A percentile compares a stretch with the other conserved stretches of the same genome.
These are phyloP conservation scores for Neurospora sp. DNA, from an alignment of 2,329 filamentous ascomycete species.

Conservation along the genomic window DNA sequence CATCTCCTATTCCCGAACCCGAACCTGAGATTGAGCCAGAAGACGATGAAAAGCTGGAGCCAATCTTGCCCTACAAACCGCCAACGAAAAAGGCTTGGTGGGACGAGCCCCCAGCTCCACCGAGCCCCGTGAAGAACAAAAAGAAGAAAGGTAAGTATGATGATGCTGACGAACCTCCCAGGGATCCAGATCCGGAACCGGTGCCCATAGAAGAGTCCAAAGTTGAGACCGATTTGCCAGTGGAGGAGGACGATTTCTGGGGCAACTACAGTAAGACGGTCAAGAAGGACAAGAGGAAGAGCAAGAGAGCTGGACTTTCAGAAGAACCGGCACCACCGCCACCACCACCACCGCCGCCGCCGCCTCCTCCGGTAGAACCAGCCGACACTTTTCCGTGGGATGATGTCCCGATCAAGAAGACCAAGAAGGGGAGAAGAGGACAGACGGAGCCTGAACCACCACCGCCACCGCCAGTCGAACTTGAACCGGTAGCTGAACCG, in stretches of 20 bases:
- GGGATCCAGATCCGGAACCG: constrained; percentile 15
- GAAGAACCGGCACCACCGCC: constrained; percentile 5
- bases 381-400: not conserved
- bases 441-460: constrained; percentile 2
- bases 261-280: constrained; percentile 17
- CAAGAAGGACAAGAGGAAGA: constrained; percentile 17
- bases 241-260: constrained; percentile 21
- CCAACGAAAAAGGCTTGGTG: constrained; percentile 1
- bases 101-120: constrained; percentile 3
- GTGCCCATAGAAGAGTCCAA: constrained; percentile 19
- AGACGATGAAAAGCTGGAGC: constrained; percentile 4
- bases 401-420: not conserved
- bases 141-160: constrained; percentile 20
- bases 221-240: constrained; percentile 23
- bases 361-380: constrained; percentile 19
- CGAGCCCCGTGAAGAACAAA: constrained; percentile 9
- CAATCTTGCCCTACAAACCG: not conserved
- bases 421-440: constrained; percentile 13
- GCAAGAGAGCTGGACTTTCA: constrained; percentile 5
- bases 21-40: constrained; percentile 11
- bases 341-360: constrained; percentile 22
- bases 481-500: constrained; percentile 15
- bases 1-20: constrained; percentile 1
- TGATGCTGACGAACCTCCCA: constrained; percentile 6
- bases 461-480: constrained; percentile 24